These are phyloP conservation scores for Penicillium sp. DNA, from an alignment of 2,329 filamentous ascomycete genomes.

Conservation along the genomic window DNA sequence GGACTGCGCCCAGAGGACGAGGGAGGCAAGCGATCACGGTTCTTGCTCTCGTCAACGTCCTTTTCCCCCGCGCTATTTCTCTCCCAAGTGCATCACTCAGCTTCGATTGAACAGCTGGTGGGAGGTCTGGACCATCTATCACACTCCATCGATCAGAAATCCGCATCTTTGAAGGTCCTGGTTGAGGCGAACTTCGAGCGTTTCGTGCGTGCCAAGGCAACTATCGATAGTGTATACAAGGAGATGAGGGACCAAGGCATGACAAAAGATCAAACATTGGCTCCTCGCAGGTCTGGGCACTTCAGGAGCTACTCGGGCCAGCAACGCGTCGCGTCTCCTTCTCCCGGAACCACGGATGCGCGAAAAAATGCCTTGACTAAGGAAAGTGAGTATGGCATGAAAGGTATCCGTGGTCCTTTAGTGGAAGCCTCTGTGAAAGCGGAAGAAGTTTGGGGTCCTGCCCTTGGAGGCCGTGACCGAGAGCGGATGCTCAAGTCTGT, in stretches of 20 bases:
- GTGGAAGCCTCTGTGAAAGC: conserved; percentile 89
- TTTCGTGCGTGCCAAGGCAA: conserved; percentile 94
- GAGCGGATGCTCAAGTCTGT: conserved; percentile 80
- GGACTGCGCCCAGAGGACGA: conserved; percentile 83
- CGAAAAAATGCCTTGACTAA: conserved; percentile 89
- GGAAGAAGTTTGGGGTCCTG: conserved; percentile 95
- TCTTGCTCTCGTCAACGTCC: conserved; percentile 88
- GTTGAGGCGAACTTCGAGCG: conserved; percentile 98
- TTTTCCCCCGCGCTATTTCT: conserved; percentile 91
- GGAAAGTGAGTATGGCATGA: conserved; percentile 84
- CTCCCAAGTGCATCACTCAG: conserved; percentile 81
- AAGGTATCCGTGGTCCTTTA: conserved; percentile 81
- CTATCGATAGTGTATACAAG: conserved; percentile 96
- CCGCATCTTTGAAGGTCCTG: conserved; percentile 87
- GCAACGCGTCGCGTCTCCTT: conserved; percentile 37
- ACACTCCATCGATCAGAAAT: conserved; percentile 93
- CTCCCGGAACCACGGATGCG: conserved; percentile 47
- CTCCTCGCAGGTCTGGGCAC: conserved; percentile 57
- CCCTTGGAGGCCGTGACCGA: conserved; percentile 81
- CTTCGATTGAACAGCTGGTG: conserved; percentile 74
- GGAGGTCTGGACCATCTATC: conserved; percentile 80
- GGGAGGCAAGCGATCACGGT: conserved; percentile 73
- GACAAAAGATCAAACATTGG: conserved; percentile 40
- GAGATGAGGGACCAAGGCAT: conserved; percentile 79
- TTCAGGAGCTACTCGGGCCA: conserved; percentile 52